Percentiles rank a stretch among this genome's conserved stretches.
phyloP scores from a whole-genome alignment of 2,329 filamentous ascomycete genomes.

The Alternaria longipes region DNA sequence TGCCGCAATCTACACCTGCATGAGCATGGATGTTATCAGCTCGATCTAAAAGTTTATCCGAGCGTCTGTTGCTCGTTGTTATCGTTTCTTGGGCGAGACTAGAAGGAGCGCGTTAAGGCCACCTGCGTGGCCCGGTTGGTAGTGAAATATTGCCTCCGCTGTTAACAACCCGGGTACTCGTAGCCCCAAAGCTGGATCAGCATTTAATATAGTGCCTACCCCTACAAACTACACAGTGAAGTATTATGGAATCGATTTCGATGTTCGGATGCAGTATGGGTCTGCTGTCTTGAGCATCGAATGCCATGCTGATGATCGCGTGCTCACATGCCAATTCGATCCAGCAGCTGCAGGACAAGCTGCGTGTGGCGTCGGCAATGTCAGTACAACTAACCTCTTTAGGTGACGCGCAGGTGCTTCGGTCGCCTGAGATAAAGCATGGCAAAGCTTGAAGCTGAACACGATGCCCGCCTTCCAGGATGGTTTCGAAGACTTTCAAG shows the following conservation, averaged over 20 bases:
- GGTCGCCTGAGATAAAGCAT: slow-evolving; percentile 13
- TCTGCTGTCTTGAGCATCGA: background rate
- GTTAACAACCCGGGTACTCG: background rate
- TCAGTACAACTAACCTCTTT: slow-evolving; percentile 2
- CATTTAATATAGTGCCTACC: background rate
- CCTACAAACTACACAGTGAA: background rate
- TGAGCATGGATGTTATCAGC: background rate
- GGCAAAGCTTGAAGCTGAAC: slow-evolving; percentile 21
- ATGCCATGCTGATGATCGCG: background rate
- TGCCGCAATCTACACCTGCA: background rate
- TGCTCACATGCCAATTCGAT: slow-evolving; percentile 1
- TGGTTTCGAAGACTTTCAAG: background rate
- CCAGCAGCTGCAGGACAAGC: slow-evolving; percentile 9
- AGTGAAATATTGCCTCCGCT: background rate
- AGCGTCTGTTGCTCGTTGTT: too few relatives aligned
- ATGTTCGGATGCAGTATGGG: background rate
- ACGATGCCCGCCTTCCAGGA: background rate
- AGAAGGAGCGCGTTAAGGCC: background rate
- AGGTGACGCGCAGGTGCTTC: slow-evolving; percentile 9
- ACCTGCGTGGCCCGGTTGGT: background rate
- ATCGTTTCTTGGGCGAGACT: background rate
- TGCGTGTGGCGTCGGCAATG: slow-evolving; percentile 5
- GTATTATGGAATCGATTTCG: background rate
- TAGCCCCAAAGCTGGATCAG: background rate
- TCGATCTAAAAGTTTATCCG: background rate